These are phyloP conservation scores for Tritrichomonas musculus DNA, from an alignment of 208 protist genomes.

Conservation along the genomic window DNA sequence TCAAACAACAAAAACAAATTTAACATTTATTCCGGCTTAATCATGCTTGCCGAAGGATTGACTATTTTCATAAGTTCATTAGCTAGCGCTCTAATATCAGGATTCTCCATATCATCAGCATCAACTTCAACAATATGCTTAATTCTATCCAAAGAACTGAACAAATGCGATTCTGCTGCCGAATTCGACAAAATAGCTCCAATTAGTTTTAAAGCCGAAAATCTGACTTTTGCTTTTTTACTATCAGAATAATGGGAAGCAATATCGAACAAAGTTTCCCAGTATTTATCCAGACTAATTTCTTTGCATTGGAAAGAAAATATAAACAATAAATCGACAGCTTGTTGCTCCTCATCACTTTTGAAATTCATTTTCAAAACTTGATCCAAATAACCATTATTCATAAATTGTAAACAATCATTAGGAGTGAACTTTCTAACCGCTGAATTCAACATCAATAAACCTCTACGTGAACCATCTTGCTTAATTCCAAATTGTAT, in stretches of 20 bases:
- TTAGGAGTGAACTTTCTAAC: background rate
- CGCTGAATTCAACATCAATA: background rate
- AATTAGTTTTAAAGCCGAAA: background rate
- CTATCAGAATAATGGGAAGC: background rate
- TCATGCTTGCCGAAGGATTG: too few relatives aligned
- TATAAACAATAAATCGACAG: background rate
- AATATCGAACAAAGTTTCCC: constrained; percentile 18
- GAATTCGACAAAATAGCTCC: background rate
- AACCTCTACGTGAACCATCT: background rate
- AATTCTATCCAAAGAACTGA: background rate
- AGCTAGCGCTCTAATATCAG: background rate
- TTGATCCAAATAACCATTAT: background rate
- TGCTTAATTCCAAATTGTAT: background rate
- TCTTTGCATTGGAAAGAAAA: background rate
- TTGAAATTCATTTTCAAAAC: background rate
- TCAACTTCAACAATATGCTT: background rate
- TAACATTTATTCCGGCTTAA: too few relatives aligned
- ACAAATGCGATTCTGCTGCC: background rate
- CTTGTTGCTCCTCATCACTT: background rate
- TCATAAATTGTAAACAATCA: background rate
- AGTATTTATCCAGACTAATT: background rate
- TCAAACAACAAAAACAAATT: too few relatives aligned
- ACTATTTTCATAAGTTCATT: background rate
- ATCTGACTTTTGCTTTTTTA: background rate
- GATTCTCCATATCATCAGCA: background rate